Evolutionary conservation across 2,329 filamentous ascomycete genomes (phyloP), one percentile per base, ranked within the genome.

Genomic region (Albifimbria verrucaria): DNA sequence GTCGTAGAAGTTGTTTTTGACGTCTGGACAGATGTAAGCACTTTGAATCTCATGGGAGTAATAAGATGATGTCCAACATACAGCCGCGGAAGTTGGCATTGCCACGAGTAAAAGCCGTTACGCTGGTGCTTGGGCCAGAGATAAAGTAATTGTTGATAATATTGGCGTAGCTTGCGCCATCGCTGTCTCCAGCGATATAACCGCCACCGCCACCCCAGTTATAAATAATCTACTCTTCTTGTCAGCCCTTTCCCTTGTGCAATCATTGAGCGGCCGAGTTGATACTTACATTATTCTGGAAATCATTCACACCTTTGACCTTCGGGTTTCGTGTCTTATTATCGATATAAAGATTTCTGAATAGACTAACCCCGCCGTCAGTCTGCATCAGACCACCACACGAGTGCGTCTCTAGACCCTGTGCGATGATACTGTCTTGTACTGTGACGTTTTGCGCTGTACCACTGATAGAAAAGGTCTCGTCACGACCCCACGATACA

Each of bases 141-240:
- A 83, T 78, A 64, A 82, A 83, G 63, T 83, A 82, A 63, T 83
- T 83, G 53, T 77, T 76, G 49, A 81, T 69, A 51, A 83, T 77
- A 54, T 83, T 79, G 5, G 72, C 77, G 47, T 74, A 71, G 50
- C 74, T 79, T 22, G 69, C 59, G 4, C 73, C 77, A 0, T 60
- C 66, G 28, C 75, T 77, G 54, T 79, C 77, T 3, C 78, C 78
- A 0, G 78, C 77, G 49, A 81, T 82, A 49, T 82, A 83, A 3
- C 74, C 80, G 5, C 77, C 79, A 1, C 78, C 77, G 1, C 72
- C 70, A 11, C 78, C 79, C 73, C 78, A 83, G 61, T 83, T 83
- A 59, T 82, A 83, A 3, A 83, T 60, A 3, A 82, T 72, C 59
- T 77, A n/a, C 9, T 2, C 18, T 15, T 6, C 12, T 39, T 39